Conservation (phyloP, 768 basidiomycete genomes). For the Leccinum obscurum region DNA sequence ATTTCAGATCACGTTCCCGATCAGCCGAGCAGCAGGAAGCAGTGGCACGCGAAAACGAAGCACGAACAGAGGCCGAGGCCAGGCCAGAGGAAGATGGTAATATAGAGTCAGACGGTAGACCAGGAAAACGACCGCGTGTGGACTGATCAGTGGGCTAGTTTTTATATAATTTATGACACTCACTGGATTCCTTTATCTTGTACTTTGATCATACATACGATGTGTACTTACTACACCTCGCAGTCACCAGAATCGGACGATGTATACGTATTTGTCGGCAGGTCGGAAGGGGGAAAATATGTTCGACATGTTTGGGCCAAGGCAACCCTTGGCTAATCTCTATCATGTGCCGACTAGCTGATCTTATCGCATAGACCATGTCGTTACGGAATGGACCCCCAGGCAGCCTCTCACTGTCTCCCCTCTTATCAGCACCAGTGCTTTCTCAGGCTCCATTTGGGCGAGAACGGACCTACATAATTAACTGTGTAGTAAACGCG, state of each 20-base stretch:
- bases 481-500: background rate
- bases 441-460: background rate
- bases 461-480: background rate
- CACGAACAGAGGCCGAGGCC: constrained; percentile 23
- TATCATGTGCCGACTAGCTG: no score
- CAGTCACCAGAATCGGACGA: background rate
- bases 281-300: no score
- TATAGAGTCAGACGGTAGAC: constrained; percentile 26
- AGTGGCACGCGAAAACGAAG: constrained; percentile 16
- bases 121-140: constrained; percentile 33
- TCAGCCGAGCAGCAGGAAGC: constrained; percentile 31
- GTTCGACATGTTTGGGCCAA: no score
- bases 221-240: constrained; percentile 12
- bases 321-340: background rate
- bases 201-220: constrained; percentile 3
- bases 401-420: no score
- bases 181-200: constrained; percentile 15
- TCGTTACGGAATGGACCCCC: no score
- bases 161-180: constrained; percentile 23
- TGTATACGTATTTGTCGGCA: no score
- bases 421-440: no score
- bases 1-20: constrained; percentile 26
- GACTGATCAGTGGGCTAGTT: constrained; percentile 22
- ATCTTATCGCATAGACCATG: no score
- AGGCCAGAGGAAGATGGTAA: constrained; percentile 19